These are phyloP conservation scores for Tillandsia fasciculata DNA, from an alignment of 176 grass and related monocot species.

Conservation along the genomic window DNA sequence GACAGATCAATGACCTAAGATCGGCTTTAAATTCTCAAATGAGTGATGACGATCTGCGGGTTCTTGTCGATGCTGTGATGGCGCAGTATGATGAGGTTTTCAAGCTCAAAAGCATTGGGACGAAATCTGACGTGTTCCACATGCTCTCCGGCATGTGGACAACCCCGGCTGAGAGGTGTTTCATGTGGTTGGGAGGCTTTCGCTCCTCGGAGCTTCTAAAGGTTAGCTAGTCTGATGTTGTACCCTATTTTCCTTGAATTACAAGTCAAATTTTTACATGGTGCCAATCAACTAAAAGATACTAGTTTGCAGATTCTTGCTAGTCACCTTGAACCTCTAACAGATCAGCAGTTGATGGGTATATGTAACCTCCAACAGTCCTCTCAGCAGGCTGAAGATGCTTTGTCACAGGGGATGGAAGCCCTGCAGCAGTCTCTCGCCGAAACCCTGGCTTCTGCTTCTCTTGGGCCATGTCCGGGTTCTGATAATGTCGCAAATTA, in stretches of 20 bases:
- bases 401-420: slow-evolving; percentile 93
- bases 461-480: not conserved
- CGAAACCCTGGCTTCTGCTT: slow-evolving; percentile 44
- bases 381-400: slow-evolving; percentile 80
- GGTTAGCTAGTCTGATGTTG: slow-evolving; percentile 7
- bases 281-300: not conserved
- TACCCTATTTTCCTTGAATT: not conserved
- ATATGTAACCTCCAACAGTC: slow-evolving; percentile 85
- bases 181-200: slow-evolving; percentile 96
- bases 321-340: slow-evolving; percentile 51
- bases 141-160: slow-evolving; percentile 92
- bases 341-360: slow-evolving; percentile 80
- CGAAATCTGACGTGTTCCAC: slow-evolving; percentile 70
- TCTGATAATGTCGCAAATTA: slow-evolving; percentile 62
- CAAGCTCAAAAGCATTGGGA: slow-evolving; percentile 49
- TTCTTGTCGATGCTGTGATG: slow-evolving; percentile 58
- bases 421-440: slow-evolving; percentile 67
- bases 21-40: slow-evolving; percentile 46
- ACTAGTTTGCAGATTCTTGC: slow-evolving; percentile 39
- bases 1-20: slow-evolving; percentile 53
- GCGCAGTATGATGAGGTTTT: slow-evolving; percentile 69
- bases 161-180: slow-evolving; percentile 76
- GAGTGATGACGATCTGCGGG: slow-evolving; percentile 42
- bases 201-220: slow-evolving; percentile 77
- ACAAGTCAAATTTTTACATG: not conserved